Conservation (phyloP, 2,329 filamentous ascomycete genomes). For the Stagonosporopsis rhizophila region DNA sequence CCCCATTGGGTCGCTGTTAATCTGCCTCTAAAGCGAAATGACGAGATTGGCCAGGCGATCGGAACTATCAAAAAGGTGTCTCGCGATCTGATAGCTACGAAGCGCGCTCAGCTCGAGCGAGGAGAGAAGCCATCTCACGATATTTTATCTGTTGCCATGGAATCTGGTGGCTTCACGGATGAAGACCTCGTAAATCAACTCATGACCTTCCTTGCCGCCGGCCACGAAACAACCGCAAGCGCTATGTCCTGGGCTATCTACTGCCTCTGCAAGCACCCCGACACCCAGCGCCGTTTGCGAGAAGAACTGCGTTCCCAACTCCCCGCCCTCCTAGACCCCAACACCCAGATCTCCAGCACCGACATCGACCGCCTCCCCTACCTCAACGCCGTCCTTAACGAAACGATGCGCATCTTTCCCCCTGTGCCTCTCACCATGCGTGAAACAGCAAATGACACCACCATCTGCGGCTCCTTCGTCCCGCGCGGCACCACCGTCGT, state of each 20-base stretch:
- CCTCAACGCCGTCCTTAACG: conserved; percentile 76
- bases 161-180: conserved; percentile 76
- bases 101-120: conserved; percentile 65
- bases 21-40: conserved; percentile 75
- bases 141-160: conserved; percentile 81
- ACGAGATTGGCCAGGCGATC: conserved; percentile 47
- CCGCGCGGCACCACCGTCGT: conserved; percentile 75
- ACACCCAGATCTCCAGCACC: conserved; percentile 56
- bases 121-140: conserved; percentile 64
- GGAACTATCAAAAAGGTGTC: conserved; percentile 65
- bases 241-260: conserved; percentile 63
- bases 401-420: conserved; percentile 75
- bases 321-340: conserved; percentile 49
- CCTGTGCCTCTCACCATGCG: conserved; percentile 77
- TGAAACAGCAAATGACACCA: conserved; percentile 68
- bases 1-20: conserved; percentile 66
- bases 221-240: conserved; percentile 64
- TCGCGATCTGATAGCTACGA: conserved; percentile 71
- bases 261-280: conserved; percentile 58
- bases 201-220: conserved; percentile 86
- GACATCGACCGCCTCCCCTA: conserved; percentile 79
- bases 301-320: conserved; percentile 58
- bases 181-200: conserved; percentile 85
- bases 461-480: conserved; percentile 68
- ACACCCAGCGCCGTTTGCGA: conserved; percentile 58